Evolutionary conservation across 306 rosid species (phyloP).

Genomic region (Geum urbanum): DNA sequence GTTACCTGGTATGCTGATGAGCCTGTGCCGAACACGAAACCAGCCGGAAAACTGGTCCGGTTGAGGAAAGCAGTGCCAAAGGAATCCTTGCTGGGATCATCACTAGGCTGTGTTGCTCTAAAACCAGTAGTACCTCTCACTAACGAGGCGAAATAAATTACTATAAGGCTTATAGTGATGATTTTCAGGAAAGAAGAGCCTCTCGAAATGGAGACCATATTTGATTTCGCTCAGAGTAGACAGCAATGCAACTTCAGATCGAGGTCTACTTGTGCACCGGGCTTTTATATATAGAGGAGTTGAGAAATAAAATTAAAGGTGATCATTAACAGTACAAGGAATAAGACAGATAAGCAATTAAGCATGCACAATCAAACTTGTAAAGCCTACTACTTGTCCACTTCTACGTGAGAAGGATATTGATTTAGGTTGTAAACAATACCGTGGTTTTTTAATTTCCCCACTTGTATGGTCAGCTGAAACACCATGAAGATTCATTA

Average conservation of each 20-base stretch:
- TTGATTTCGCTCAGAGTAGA: background rate
- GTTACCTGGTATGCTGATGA: constrained; percentile 40
- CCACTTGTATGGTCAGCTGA: background rate
- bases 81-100: background rate
- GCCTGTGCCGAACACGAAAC: constrained; percentile 47
- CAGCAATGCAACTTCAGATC: background rate
- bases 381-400: too few species aligned
- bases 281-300: background rate
- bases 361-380: too few species aligned
- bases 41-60: constrained; percentile 31
- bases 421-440: background rate
- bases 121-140: background rate
- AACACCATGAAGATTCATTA: background rate
- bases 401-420: too few species aligned
- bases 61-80: constrained; percentile 25
- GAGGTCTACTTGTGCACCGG: background rate
- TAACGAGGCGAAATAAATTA: background rate
- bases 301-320: background rate
- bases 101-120: background rate
- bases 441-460: background rate
- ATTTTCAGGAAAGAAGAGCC: background rate
- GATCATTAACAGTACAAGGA: background rate
- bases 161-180: background rate
- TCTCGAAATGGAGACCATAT: background rate
- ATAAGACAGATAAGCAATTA: background rate